Percentiles rank a stretch among this genome's conserved stretches.
phyloP scores from a whole-genome alignment of 2,329 filamentous ascomycete species.

The Colletotrichum musicola region DNA sequence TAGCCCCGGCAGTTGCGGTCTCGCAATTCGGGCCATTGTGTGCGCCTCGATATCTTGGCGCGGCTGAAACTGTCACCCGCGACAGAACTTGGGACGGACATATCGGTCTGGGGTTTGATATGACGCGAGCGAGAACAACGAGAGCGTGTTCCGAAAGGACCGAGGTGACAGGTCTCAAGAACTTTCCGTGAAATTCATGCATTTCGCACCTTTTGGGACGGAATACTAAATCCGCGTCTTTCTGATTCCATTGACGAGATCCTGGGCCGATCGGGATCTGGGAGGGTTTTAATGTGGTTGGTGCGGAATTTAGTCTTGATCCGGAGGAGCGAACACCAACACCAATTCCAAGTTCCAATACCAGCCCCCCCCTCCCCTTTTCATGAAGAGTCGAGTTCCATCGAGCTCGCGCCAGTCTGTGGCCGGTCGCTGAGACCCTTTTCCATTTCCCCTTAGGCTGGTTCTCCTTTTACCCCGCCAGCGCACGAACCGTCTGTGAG shows the following conservation, averaged over 20 bases:
- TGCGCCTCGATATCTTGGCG: slow-evolving; percentile 12
- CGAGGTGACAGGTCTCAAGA: slow-evolving; percentile 17
- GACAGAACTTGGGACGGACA: slow-evolving; percentile 26
- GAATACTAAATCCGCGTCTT: not conserved
- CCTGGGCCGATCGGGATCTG: not conserved
- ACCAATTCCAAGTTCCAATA: too few relatives aligned
- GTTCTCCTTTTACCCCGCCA: slow-evolving; percentile 17
- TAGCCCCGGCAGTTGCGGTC: slow-evolving; percentile 18
- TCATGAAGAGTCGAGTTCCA: too few relatives aligned
- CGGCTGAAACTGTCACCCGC: slow-evolving; percentile 32
- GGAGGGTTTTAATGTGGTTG: not conserved
- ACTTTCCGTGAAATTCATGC: not conserved
- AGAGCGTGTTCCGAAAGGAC: slow-evolving; percentile 1
- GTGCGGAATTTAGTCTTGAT: slow-evolving; percentile 26
- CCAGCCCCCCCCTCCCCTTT: too few relatives aligned
- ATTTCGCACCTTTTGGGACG: not conserved
- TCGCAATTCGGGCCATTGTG: slow-evolving; percentile 1
- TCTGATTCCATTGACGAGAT: not conserved
- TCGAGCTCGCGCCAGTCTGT: slow-evolving; percentile 27
- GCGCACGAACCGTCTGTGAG: slow-evolving; percentile 23
- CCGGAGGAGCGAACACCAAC: slow-evolving; percentile 9
- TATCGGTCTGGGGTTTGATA: not conserved
- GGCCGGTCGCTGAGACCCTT: slow-evolving; percentile 11
- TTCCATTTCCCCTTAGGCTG: too few relatives aligned
- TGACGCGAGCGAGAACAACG: not conserved